A percentile compares a stretch with the other conserved stretches of the same genome.
Evolutionary conservation across 495 filamentous ascomycete species (phyloP).

Genomic region (Xylaria cubensis): DNA sequence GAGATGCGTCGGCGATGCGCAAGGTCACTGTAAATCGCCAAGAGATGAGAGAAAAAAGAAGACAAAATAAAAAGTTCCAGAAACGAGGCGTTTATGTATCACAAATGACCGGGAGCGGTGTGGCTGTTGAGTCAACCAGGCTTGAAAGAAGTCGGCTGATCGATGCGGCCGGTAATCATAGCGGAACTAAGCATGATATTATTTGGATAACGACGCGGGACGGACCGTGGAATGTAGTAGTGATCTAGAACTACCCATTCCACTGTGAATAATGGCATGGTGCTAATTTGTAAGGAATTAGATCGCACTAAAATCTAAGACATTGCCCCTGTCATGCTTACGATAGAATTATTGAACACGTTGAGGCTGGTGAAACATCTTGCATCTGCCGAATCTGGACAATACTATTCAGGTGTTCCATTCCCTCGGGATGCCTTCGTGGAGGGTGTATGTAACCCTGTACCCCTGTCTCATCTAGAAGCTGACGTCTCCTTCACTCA

Average conservation of each 20-base stretch:
- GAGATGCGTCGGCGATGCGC: background rate
- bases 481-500: conserved; percentile 14
- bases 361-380: conserved; percentile 21
- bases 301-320: background rate
- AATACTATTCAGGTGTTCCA: conserved; percentile 14
- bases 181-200: background rate
- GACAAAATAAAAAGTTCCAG: background rate
- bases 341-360: background rate
- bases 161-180: background rate
- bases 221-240: conserved; percentile 10
- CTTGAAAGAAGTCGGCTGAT: conserved; percentile 12
- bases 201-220: background rate
- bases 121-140: conserved; percentile 1
- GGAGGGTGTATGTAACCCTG: background rate
- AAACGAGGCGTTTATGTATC: background rate
- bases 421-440: conserved; percentile 23
- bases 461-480: conserved; percentile 8
- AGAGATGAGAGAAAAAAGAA: background rate
- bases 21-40: background rate
- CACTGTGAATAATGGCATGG: conserved; percentile 17
- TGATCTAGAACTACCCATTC: background rate
- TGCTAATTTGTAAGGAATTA: background rate
- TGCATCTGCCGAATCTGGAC: conserved; percentile 17
- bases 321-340: conserved; percentile 17
- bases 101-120: background rate